These are phyloP conservation scores for Penicillium sumatraense DNA, from an alignment of 2,329 filamentous ascomycete genomes.

Conservation along the genomic window DNA sequence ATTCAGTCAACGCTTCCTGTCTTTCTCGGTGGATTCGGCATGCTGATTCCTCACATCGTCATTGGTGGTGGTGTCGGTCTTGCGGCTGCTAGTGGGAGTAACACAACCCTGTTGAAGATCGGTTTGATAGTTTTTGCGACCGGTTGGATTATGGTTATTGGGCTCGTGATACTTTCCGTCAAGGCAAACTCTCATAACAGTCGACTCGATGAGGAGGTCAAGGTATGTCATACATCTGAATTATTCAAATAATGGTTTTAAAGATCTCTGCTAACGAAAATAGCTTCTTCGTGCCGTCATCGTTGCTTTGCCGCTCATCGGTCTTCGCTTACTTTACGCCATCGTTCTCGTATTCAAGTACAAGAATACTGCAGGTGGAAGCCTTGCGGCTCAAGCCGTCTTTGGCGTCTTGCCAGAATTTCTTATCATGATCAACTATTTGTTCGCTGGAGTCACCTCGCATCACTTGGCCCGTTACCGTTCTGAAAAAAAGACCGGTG, in stretches of 20 bases:
- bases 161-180: constrained; percentile 1
- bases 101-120: constrained; percentile 2
- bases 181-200: background rate
- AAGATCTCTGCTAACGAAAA: background rate
- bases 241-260: background rate
- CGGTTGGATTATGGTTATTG: constrained; percentile 10
- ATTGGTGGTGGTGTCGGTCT: constrained; percentile 12
- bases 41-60: constrained; percentile 12
- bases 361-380: constrained; percentile 4
- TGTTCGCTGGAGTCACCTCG: constrained; percentile 18
- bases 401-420: constrained; percentile 39
- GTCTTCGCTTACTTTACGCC: constrained; percentile 13
- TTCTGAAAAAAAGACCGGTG: background rate
- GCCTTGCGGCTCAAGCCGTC: constrained; percentile 15
- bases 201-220: constrained; percentile 9
- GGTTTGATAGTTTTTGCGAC: constrained; percentile 13
- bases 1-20: constrained; percentile 12
- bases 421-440: constrained; percentile 16
- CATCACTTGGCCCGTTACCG: constrained; percentile 5
- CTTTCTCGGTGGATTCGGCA: constrained; percentile 4
- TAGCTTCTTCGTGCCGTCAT: constrained; percentile 12
- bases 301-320: constrained; percentile 14
- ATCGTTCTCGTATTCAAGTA: constrained; percentile 5
- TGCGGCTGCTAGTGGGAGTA: constrained; percentile 5
- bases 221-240: background rate